A percentile compares a stretch with the other conserved stretches of the same genome.
Evolutionary conservation across 257 asterid genomes (phyloP).

Genomic region (Capsicum pubescens): DNA sequence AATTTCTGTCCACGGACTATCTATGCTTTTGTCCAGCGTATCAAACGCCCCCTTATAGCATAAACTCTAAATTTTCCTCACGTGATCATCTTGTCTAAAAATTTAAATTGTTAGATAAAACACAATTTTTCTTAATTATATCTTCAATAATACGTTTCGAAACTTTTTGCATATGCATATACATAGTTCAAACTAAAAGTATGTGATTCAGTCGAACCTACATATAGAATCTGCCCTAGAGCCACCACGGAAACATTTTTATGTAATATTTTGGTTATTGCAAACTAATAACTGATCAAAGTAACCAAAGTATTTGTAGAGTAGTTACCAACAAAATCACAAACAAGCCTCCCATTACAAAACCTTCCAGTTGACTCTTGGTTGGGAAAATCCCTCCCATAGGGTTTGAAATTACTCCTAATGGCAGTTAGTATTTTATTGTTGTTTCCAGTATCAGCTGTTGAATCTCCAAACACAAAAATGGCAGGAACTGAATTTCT

Average conservation of each 20-base stretch:
- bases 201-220: neutral
- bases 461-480: constrained; percentile 79
- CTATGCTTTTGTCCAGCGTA: neutral
- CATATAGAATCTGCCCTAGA: neutral
- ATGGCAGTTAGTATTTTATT: constrained; percentile 54
- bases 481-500: constrained; percentile 41
- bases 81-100: neutral
- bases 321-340: constrained; percentile 64
- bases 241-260: neutral
- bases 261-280: neutral
- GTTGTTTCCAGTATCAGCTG: constrained; percentile 81
- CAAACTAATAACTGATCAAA: neutral
- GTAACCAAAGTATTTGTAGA: neutral
- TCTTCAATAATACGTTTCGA: neutral
- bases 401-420: constrained; percentile 69
- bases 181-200: neutral
- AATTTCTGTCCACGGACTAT: neutral
- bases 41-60: neutral
- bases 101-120: neutral
- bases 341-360: constrained; percentile 65
- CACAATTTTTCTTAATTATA: neutral
- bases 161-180: too few species aligned
- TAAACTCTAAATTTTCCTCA: neutral
- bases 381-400: constrained; percentile 63
- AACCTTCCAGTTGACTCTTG: constrained; percentile 75